Evolutionary conservation across 345 rosid genomes (phyloP), one percentile per base, ranked within the genome.

Genomic region (Sisymbrium irio): DNA sequence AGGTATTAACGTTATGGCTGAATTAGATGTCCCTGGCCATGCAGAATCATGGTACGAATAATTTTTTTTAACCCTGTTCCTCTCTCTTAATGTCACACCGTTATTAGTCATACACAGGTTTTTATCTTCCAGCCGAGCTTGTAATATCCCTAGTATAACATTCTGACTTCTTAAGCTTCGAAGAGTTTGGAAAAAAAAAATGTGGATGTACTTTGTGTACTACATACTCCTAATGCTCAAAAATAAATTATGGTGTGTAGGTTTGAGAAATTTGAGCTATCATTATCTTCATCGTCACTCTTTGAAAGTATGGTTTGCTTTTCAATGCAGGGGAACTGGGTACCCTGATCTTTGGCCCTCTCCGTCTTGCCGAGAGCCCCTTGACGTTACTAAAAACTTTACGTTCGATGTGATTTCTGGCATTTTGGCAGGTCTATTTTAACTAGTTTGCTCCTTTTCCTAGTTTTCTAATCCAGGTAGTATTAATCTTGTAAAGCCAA

Each of bases 301-400:
- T 69, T 27, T 62, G 65, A 62, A 13, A 36, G 28, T 77, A 27
- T 82, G 36, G 63, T 45, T 69, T 83, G 67, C 45, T 71, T 61
- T 74, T 73, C 39, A 81, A 9, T 82, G 82, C 76, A 94, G 99
- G 97, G 97, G 99, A 53, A 75, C 51, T 67, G 99, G 99, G 63
- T 95, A 95, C 72, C 93, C 99, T 70, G 89, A 84, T 73, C 92
- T 95, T 54, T 95, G 99, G 99, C 98, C 98, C 54, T 87, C 97
- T 64, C 51, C 81, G 46, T 75, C 91, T 66, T 95, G 99, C 80
- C 83, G 85, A 87, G 96, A 95, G 89, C 99, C 99, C 32, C 99
- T 95, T 46, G 98, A 95, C 64, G 91, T 93, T 73, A 40, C 97
- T 33, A 91, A 91, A 57, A 83, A 81, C 49, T 89, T 82, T 65